A percentile compares a stretch with the other conserved stretches of the same genome.
Conservation (phyloP, 345 rosid genomes). For the Salix purpurea region DNA sequence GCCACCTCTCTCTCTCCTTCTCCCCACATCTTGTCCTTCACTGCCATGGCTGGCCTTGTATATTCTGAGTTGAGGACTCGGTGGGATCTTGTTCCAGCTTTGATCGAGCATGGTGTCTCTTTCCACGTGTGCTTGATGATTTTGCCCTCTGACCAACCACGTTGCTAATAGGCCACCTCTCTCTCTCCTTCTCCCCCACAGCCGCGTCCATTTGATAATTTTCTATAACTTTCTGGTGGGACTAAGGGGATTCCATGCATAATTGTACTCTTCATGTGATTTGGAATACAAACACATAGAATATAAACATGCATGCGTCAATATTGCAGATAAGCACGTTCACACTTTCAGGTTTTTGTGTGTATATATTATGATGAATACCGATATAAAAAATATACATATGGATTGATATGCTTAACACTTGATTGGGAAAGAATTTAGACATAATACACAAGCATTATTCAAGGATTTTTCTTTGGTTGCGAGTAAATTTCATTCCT, state of each 20-base stretch:
- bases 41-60: background rate
- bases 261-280: background rate
- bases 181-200: conserved; percentile 11
- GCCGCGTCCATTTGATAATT: background rate
- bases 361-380: no score
- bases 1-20: background rate
- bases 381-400: no score
- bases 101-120: conserved; percentile 5
- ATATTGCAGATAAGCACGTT: no score
- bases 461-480: no score
- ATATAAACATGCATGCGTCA: background rate
- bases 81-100: background rate
- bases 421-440: no score
- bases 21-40: background rate
- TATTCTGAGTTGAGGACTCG: background rate
- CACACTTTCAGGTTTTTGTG: no score
- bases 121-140: conserved; percentile 31
- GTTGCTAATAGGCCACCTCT: conserved; percentile 12
- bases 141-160: conserved; percentile 28
- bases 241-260: background rate
- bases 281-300: background rate
- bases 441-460: no score
- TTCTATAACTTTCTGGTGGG: background rate
- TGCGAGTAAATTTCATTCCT: no score
- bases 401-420: no score